Conservation (phyloP, 805 yeast species). For the Kodamaea leandrae region DNA sequence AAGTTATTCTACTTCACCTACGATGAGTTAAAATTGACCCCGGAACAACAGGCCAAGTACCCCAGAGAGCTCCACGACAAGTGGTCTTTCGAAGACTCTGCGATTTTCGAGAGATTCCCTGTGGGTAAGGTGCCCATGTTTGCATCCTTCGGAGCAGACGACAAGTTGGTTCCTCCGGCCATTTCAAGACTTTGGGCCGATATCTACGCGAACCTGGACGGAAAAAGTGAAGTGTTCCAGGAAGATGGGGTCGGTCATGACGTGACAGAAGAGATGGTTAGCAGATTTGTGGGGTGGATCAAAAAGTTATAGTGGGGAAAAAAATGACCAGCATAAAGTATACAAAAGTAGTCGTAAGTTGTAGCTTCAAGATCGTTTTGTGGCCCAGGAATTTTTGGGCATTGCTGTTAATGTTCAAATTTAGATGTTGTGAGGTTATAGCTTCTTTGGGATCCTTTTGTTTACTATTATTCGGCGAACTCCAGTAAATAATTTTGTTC, state of each 20-base stretch:
- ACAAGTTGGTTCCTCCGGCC: conserved; percentile 35
- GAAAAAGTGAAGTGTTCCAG: conserved; percentile 22
- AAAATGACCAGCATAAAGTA: neutral
- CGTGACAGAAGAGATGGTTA: conserved; percentile 34
- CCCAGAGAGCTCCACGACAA: conserved; percentile 35
- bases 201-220: conserved; percentile 25
- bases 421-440: too few species aligned
- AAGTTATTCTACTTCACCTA: conserved; percentile 33
- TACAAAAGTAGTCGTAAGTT: neutral
- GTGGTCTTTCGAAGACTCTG: conserved; percentile 26
- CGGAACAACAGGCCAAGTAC: conserved; percentile 20
- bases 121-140: conserved; percentile 29
- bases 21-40: conserved; percentile 31
- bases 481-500: too few species aligned
- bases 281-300: conserved; percentile 32
- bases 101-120: conserved; percentile 35
- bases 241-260: conserved; percentile 36
- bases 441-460: too few species aligned
- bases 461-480: too few species aligned
- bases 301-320: neutral
- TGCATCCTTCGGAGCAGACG: conserved; percentile 37
- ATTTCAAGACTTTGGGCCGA: conserved; percentile 34
- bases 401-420: too few species aligned
- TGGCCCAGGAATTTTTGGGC: too few species aligned
- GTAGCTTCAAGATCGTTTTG: too few species aligned